Evolutionary conservation across 768 basidiomycete species (phyloP).

Genomic region (Mycena sanguinolenta): DNA sequence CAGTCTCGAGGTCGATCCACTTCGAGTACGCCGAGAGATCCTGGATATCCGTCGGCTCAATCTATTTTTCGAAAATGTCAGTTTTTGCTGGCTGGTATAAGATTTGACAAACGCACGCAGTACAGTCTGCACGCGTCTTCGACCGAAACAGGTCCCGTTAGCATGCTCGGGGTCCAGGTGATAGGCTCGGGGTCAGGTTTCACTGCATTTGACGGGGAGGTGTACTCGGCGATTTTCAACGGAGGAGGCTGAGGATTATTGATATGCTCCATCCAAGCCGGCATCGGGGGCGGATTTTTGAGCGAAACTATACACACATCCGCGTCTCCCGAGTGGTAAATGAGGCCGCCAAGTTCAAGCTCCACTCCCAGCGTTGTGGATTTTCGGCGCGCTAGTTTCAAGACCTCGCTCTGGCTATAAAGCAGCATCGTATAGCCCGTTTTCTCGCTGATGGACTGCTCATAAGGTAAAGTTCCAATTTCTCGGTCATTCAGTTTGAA

Average conservation of each 20-base stretch:
- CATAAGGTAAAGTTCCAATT: conserved; percentile 8
- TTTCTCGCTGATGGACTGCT: not conserved
- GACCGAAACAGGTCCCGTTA: conserved; percentile 24
- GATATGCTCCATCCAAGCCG: conserved; percentile 10
- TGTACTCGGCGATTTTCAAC: conserved; percentile 2
- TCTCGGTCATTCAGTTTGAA: conserved; percentile 6
- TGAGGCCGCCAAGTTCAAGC: no score
- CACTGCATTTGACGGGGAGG: not conserved
- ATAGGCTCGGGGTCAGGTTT: conserved; percentile 10
- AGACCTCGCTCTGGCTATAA: not conserved
- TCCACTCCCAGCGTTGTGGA: not conserved
- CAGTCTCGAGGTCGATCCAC: conserved; percentile 24
- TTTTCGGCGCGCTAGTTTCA: not conserved
- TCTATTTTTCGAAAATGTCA: not conserved
- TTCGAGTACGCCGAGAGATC: not conserved
- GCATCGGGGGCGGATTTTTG: not conserved
- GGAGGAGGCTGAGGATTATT: conserved; percentile 11
- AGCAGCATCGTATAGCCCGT: not conserved
- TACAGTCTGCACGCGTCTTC: conserved; percentile 26
- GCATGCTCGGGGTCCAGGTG: conserved; percentile 8
- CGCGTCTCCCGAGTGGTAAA: no score
- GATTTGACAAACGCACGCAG: conserved; percentile 3
- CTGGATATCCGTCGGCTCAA: conserved; percentile 4
- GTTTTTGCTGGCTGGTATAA: not conserved
- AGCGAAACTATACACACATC: no score